Evolutionary conservation across 306 rosid species (phyloP).

Genomic region (Rosa multiflora): DNA sequence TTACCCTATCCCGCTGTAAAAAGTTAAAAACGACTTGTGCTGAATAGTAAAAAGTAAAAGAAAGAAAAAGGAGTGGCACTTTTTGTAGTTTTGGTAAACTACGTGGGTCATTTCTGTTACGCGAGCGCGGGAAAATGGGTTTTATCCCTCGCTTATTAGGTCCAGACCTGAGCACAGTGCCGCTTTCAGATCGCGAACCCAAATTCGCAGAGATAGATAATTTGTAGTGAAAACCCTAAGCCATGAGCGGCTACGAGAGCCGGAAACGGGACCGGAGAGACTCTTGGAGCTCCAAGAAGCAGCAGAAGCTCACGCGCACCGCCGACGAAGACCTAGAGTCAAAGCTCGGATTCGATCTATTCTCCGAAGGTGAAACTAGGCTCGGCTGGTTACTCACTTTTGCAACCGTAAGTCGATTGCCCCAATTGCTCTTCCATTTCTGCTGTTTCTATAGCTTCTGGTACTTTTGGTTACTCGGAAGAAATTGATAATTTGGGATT

Average conservation of each 20-base stretch:
- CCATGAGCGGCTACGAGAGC: slow-evolving; percentile 49
- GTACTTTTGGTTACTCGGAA: slow-evolving; percentile 12
- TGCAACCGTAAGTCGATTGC: slow-evolving; percentile 55
- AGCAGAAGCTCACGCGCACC: slow-evolving; percentile 60
- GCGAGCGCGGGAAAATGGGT: slow-evolving; percentile 1
- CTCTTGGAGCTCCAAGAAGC: slow-evolving; percentile 55
- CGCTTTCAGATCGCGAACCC: not conserved
- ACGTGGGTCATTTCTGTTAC: not conserved
- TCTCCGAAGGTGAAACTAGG: slow-evolving; percentile 83
- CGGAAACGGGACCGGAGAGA: slow-evolving; percentile 55
- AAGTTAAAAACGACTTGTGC: not conserved
- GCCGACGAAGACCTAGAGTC: slow-evolving; percentile 90
- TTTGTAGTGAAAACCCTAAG: not conserved
- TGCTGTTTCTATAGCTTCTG: not conserved
- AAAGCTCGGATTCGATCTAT: slow-evolving; percentile 71
- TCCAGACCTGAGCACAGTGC: not conserved
- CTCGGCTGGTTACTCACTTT: slow-evolving; percentile 93
- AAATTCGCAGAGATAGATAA: not conserved
- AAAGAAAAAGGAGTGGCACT: not conserved
- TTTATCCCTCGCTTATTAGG: not conserved
- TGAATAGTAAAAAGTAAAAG: not conserved
- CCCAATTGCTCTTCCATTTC: slow-evolving; percentile 11
- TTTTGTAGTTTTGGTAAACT: not conserved
- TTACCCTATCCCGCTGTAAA: not conserved
- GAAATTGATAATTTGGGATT: not conserved